Base-by-base conservation (phyloP, 768 basidiomycete species). In the Fistulinella prunicolor region DNA sequence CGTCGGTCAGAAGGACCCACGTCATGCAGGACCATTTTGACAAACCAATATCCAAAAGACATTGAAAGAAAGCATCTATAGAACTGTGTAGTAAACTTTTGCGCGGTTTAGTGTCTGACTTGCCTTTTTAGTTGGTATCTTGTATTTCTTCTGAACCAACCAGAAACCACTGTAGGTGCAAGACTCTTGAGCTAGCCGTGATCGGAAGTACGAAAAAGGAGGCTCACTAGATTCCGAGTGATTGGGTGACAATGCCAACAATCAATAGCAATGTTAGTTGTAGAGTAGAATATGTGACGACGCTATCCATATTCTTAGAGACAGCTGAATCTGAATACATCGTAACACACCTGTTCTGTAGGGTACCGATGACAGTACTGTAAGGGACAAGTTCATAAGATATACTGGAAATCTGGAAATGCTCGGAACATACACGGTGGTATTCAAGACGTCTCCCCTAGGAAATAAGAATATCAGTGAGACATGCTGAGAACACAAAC, bases 381-480 rank as follows among this genome's bases (percentile, higher is more conserved):
- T 21, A 19, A 6, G 35, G 29, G 32, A 43, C 37, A 38, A 46
- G 19, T 49, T 36, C 51, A 46, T 16, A 26, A 45, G 6, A 9
- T 7, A 22, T 23, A 37, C 43, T 21, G n/a, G n/a, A n/a, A n/a
- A n/a, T 44, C 42, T 32, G 12, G 21, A 51, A 24, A n/a, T 24
- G 9, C 19, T 14, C 24, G 9, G 35, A 24, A 57, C 77, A 30
- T 65, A 86, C 85, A 86, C 82, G 32, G 83, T 81, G 0, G 86
- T 87, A 58, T 87, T 87, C 34, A 87, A 64, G 2, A 86, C 83
- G 60, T 87, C 85, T 23, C 85, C 85, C 83, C 83, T 86, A 47
- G 16, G 36, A 23, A 22, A 42, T 19, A 4, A 12, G 23, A 17
- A 3, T 17, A 21, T 34, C 23, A 43, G 34, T 49, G 23, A 44